Conservation (phyloP, 352 stramenopile genomes). For the Phytopythium aichiense region DNA sequence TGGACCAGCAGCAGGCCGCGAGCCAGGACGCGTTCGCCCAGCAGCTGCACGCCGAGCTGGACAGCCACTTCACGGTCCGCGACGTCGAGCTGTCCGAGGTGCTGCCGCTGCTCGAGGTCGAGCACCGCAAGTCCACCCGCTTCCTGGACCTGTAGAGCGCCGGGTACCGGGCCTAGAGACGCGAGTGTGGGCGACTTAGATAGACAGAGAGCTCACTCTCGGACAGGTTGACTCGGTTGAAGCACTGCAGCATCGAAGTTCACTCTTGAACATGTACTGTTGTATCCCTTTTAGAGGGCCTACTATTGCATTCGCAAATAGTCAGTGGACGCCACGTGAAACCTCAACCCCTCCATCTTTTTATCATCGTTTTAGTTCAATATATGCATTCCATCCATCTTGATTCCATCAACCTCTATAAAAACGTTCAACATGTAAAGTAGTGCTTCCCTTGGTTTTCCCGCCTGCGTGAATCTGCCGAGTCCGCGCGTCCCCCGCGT, state of each 20-base stretch:
- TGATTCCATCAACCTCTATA: not conserved
- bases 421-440: not conserved
- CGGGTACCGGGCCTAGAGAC: not conserved
- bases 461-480: not conserved
- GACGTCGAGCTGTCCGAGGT: slow-evolving; percentile 46
- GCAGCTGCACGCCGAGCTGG: slow-evolving; percentile 44
- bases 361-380: not conserved
- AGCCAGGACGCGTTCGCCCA: slow-evolving; percentile 39
- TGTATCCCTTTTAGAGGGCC: no score
- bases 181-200: not conserved
- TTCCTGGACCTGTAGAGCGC: slow-evolving; percentile 44
- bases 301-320: no score
- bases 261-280: no score
- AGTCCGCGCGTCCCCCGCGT: not conserved
- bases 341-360: not conserved
- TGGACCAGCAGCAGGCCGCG: slow-evolving; percentile 31
- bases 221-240: no score
- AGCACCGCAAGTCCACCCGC: slow-evolving; percentile 64
- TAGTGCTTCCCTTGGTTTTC: not conserved
- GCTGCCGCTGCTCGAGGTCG: slow-evolving; percentile 37
- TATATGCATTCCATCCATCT: not conserved
- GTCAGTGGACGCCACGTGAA: not conserved
- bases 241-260: no score
- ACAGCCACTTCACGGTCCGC: slow-evolving; percentile 53
- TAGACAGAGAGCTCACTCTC: no score